phyloP scores from a whole-genome alignment of 306 rosid genomes.

The Luffa acutangula region DNA sequence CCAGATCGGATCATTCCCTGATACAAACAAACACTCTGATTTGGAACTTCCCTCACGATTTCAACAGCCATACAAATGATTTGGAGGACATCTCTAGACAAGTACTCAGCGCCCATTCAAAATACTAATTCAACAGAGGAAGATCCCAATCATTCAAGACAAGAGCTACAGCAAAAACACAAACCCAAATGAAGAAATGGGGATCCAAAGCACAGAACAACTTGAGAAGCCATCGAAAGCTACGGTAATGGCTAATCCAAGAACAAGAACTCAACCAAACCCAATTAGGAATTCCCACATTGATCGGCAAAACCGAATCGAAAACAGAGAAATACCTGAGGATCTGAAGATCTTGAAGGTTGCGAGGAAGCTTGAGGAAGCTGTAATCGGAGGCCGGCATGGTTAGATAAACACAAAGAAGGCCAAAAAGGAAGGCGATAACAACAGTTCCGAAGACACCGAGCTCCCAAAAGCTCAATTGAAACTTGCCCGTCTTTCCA shows the following conservation, averaged over 20 bases:
- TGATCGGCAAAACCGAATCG: neutral
- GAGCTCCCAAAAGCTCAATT: slow-evolving; percentile 57
- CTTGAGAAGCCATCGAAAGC: slow-evolving; percentile 45
- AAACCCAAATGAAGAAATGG: too few species aligned
- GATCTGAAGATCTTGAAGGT: slow-evolving; percentile 72
- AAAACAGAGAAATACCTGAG: slow-evolving; percentile 35
- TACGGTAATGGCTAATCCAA: slow-evolving; percentile 56
- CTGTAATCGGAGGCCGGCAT: slow-evolving; percentile 94
- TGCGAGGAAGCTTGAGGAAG: slow-evolving; percentile 90
- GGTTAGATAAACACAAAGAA: slow-evolving; percentile 63
- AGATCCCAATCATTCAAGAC: slow-evolving; percentile 44
- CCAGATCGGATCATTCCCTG: neutral
- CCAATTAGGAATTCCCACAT: slow-evolving; percentile 23
- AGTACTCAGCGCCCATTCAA: neutral
- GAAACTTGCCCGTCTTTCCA: slow-evolving; percentile 21
- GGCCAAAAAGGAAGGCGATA: slow-evolving; percentile 35
- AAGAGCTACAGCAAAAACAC: slow-evolving; percentile 43
- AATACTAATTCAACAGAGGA: slow-evolving; percentile 35
- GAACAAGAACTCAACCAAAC: slow-evolving; percentile 30
- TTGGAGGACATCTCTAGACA: neutral
- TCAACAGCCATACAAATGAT: neutral
- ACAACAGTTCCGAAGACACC: slow-evolving; percentile 55
- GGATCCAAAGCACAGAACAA: slow-evolving; percentile 9
- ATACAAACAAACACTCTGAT: neutral
- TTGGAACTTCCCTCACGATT: neutral